Evolutionary conservation across 805 yeast species (phyloP).

Genomic region (Suhomyces tanzawaensis): DNA sequence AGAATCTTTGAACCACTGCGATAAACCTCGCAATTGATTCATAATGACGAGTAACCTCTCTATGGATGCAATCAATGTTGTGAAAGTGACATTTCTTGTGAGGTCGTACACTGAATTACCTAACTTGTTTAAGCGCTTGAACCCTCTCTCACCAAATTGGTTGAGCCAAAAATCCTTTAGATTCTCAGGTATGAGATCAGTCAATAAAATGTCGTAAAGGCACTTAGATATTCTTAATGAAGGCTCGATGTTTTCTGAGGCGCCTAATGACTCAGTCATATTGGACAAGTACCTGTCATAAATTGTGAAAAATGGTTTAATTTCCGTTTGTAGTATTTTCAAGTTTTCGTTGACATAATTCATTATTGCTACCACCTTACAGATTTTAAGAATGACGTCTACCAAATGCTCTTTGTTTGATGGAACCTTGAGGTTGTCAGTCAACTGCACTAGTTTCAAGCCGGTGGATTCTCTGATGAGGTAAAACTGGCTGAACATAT

Average conservation of each 20-base stretch:
- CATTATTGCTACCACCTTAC: constrained; percentile 25
- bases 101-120: constrained; percentile 53
- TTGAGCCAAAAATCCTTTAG: constrained; percentile 61
- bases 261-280: constrained; percentile 24
- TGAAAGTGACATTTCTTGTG: constrained; percentile 45
- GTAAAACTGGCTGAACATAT: constrained; percentile 28
- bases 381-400: constrained; percentile 21
- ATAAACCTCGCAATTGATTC: constrained; percentile 38
- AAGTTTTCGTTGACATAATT: constrained; percentile 24
- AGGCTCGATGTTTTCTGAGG: constrained; percentile 3
- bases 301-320: constrained; percentile 22
- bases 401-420: constrained; percentile 14
- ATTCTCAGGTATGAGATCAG: constrained; percentile 51
- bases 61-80: constrained; percentile 51
- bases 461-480: constrained; percentile 15
- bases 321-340: constrained; percentile 16
- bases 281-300: constrained; percentile 35
- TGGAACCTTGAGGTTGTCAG: constrained; percentile 10
- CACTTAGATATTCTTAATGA: constrained; percentile 14
- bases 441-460: constrained; percentile 15
- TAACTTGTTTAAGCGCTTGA: constrained; percentile 50
- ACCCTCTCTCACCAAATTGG: constrained; percentile 65
- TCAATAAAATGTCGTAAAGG: constrained; percentile 47
- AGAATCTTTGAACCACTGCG: constrained; percentile 33
- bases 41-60: constrained; percentile 54